phyloP scores from a whole-genome alignment of 768 basidiomycete genomes.

The Tricholoma sp. region DNA sequence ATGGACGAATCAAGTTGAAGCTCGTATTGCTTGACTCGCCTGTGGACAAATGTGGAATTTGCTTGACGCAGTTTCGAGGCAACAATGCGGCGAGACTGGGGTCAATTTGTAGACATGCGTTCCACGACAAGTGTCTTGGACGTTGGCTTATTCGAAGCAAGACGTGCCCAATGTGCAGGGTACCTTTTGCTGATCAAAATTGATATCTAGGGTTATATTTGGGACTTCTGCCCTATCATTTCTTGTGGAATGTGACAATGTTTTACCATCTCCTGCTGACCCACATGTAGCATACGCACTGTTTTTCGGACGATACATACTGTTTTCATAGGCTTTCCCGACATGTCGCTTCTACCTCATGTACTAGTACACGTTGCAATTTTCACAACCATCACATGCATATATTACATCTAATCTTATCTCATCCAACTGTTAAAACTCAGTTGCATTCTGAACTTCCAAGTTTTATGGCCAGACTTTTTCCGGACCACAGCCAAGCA shows the following conservation, averaged over 20 bases:
- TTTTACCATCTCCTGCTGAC: background rate
- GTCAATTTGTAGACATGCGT: slow-evolving; percentile 58
- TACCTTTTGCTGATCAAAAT: slow-evolving; percentile 26
- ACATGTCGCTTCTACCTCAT: too few species aligned
- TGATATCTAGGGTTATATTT: background rate
- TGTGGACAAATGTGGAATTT: slow-evolving; percentile 72
- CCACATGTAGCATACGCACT: background rate
- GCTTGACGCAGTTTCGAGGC: slow-evolving; percentile 63
- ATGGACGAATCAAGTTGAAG: slow-evolving; percentile 72
- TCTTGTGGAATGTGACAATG: background rate
- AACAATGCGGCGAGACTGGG: slow-evolving; percentile 53
- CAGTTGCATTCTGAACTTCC: too few species aligned
- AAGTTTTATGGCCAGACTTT: too few species aligned
- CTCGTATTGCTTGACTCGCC: slow-evolving; percentile 53
- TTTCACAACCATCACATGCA: background rate
- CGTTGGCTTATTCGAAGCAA: slow-evolving; percentile 57
- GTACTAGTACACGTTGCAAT: too few species aligned
- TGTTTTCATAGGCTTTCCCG: background rate
- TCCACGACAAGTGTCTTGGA: slow-evolving; percentile 59
- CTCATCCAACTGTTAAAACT: background rate
- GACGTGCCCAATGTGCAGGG: slow-evolving; percentile 65
- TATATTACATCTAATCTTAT: background rate
- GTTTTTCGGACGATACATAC: background rate
- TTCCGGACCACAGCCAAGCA: too few species aligned
- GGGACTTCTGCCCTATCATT: background rate